Evolutionary conservation across 148 eudicot species (phyloP).

Genomic region (Suaeda aralocaspica): DNA sequence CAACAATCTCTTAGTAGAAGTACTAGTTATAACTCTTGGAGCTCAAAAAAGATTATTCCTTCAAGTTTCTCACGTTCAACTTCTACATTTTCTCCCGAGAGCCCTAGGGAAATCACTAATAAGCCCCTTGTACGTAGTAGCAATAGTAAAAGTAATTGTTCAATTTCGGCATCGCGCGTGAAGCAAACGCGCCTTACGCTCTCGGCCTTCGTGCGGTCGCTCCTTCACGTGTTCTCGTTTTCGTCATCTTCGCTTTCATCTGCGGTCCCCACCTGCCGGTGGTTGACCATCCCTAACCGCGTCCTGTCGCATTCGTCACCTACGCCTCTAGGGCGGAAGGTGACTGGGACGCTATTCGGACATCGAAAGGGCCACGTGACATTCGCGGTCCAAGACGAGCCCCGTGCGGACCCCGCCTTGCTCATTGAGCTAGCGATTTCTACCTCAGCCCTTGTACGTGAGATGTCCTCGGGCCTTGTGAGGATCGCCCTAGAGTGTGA

Average conservation of each 20-base stretch:
- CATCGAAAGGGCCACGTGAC: constrained; percentile 75
- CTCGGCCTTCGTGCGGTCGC: constrained; percentile 46
- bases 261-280: constrained; percentile 40
- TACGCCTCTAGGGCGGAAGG: constrained; percentile 49
- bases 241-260: constrained; percentile 31
- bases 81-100: not conserved
- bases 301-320: constrained; percentile 22
- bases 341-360: constrained; percentile 83
- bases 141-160: not conserved
- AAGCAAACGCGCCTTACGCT: constrained; percentile 24
- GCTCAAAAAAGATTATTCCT: constrained; percentile 33
- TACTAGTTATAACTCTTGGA: constrained; percentile 28
- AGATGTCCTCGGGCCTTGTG: constrained; percentile 81
- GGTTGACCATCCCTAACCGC: constrained; percentile 32
- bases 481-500: constrained; percentile 73
- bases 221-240: constrained; percentile 45
- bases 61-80: constrained; percentile 25
- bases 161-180: constrained; percentile 23
- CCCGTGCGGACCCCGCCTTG: constrained; percentile 50
- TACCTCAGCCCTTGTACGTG: constrained; percentile 55
- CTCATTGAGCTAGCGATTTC: constrained; percentile 57
- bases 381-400: constrained; percentile 66
- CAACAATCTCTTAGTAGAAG: constrained; percentile 15
- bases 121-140: constrained; percentile 4
- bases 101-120: constrained; percentile 13